Percentiles rank a stretch among this genome's conserved stretches.
Conservation (phyloP, 352 stramenopile species). For the Phytophthora hibernalis region DNA sequence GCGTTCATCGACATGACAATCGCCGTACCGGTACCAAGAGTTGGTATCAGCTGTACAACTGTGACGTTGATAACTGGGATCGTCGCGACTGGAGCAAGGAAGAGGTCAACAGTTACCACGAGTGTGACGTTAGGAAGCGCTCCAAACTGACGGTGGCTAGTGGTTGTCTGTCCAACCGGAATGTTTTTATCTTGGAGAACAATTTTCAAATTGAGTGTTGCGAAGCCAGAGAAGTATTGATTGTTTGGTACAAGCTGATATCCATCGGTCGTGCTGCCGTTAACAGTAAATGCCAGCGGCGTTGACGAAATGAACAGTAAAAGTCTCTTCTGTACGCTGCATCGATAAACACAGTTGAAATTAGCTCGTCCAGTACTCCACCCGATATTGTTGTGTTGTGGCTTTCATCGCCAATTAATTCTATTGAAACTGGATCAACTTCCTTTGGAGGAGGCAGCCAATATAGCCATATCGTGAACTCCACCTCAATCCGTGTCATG, state of each 20-base stretch:
- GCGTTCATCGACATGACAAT: neutral
- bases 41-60: neutral
- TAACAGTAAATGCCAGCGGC: slow-evolving; percentile 23
- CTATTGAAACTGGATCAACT: slow-evolving; percentile 21
- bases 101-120: slow-evolving; percentile 26
- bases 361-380: slow-evolving; percentile 20
- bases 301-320: slow-evolving; percentile 31
- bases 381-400: slow-evolving; percentile 18
- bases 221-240: slow-evolving; percentile 38
- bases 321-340: slow-evolving; percentile 22
- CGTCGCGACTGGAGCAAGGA: slow-evolving; percentile 29
- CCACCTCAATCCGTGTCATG: slow-evolving; percentile 25
- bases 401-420: slow-evolving; percentile 13
- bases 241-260: slow-evolving; percentile 30
- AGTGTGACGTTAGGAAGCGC: slow-evolving; percentile 31
- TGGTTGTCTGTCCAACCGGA: slow-evolving; percentile 16
- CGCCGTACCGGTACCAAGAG: slow-evolving; percentile 13
- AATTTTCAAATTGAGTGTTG: slow-evolving; percentile 29
- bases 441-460: slow-evolving; percentile 26
- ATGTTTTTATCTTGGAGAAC: slow-evolving; percentile 29
- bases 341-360: slow-evolving; percentile 29
- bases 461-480: slow-evolving; percentile 24
- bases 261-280: neutral
- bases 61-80: slow-evolving; percentile 10
- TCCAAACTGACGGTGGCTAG: slow-evolving; percentile 15